Evolutionary conservation across 2,329 filamentous ascomycete species (phyloP).

Genomic region (Blumeriella jaapii): DNA sequence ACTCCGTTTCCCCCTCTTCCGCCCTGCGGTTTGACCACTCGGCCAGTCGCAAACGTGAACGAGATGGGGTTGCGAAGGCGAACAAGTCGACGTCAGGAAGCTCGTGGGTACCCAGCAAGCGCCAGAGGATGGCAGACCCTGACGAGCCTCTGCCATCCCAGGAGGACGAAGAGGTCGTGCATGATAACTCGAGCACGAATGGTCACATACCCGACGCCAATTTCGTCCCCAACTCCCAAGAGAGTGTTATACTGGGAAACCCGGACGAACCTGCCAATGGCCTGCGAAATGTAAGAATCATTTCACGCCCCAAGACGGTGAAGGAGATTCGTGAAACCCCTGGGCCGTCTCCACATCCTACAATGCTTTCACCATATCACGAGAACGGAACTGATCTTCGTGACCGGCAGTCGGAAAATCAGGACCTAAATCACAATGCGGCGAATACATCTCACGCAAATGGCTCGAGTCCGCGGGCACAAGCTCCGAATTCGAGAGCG

Average conservation of each 20-base stretch:
- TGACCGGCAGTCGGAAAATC: constrained; percentile 11
- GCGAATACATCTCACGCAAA: constrained; percentile 3
- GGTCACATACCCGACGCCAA: constrained; percentile 4
- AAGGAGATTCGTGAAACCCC: constrained; percentile 12
- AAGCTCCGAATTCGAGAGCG: constrained; percentile 6
- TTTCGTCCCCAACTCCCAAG: constrained; percentile 22
- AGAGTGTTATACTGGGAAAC: constrained; percentile 10
- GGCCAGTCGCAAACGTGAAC: constrained; percentile 17
- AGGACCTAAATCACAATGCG: constrained; percentile 3
- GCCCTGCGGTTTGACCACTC: constrained; percentile 22
- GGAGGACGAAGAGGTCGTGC: constrained; percentile 15
- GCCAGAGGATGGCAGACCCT: constrained; percentile 20
- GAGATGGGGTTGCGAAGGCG: constrained; percentile 11
- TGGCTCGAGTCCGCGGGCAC: constrained; percentile 11
- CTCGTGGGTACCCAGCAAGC: constrained; percentile 20
- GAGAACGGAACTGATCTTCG: constrained; percentile 14
- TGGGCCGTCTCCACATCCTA: constrained; percentile 9
- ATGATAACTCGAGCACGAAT: constrained; percentile 2
- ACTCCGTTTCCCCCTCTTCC: constrained; percentile 26
- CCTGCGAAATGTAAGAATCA: constrained; percentile 18
- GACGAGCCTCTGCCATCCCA: constrained; percentile 24
- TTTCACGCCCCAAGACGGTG: constrained; percentile 9
- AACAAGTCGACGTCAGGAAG: constrained; percentile 8
- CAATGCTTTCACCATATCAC: constrained; percentile 1
- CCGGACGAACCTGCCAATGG: constrained; percentile 5